A percentile compares a stretch with the other conserved stretches of the same genome.
Evolutionary conservation across 495 filamentous ascomycete species (phyloP).

Genomic region (Lasiosphaeris hirsuta): DNA sequence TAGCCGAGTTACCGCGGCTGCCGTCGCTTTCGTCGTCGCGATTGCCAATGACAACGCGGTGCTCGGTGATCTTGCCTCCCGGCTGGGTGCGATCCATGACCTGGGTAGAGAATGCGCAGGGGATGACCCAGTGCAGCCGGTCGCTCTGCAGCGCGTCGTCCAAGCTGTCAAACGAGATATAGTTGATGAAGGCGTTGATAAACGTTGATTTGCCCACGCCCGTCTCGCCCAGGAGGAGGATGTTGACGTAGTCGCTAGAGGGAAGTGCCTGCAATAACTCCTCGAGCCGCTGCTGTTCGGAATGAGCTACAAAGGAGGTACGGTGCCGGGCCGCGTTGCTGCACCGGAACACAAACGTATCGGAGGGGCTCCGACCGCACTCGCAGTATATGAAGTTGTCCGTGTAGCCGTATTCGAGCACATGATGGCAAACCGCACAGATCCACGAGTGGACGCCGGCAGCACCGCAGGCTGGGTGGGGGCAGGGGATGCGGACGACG

Average conservation of each 20-base stretch:
- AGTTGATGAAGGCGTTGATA: slow-evolving; percentile 48
- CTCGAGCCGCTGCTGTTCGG: neutral
- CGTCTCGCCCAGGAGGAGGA: slow-evolving; percentile 44
- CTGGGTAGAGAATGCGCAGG: slow-evolving; percentile 38
- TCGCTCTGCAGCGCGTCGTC: slow-evolving; percentile 28
- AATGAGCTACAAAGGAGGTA: slow-evolving; percentile 2
- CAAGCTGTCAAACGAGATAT: slow-evolving; percentile 34
- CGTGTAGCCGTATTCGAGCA: slow-evolving; percentile 32
- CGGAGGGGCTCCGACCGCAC: slow-evolving; percentile 30
- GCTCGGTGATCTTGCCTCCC: slow-evolving; percentile 15
- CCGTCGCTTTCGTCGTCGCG: slow-evolving; percentile 34
- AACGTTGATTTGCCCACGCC: slow-evolving; percentile 47
- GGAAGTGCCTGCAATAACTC: slow-evolving; percentile 13
- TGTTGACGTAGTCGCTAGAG: slow-evolving; percentile 34
- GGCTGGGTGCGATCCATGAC: slow-evolving; percentile 20
- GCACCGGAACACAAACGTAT: slow-evolving; percentile 33
- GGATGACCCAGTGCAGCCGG: slow-evolving; percentile 33
- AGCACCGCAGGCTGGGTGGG: slow-evolving; percentile 22
- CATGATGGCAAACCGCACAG: slow-evolving; percentile 26
- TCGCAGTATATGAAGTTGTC: slow-evolving; percentile 37
- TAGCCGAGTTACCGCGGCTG: slow-evolving; percentile 36
- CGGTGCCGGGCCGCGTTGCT: slow-evolving; percentile 3
- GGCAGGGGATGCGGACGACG: slow-evolving; percentile 32
- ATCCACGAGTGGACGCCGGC: slow-evolving; percentile 25
- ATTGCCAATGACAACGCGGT: slow-evolving; percentile 27